Conservation (phyloP, 2,329 filamentous ascomycete species). For the Bipolaris sorokiniana region DNA sequence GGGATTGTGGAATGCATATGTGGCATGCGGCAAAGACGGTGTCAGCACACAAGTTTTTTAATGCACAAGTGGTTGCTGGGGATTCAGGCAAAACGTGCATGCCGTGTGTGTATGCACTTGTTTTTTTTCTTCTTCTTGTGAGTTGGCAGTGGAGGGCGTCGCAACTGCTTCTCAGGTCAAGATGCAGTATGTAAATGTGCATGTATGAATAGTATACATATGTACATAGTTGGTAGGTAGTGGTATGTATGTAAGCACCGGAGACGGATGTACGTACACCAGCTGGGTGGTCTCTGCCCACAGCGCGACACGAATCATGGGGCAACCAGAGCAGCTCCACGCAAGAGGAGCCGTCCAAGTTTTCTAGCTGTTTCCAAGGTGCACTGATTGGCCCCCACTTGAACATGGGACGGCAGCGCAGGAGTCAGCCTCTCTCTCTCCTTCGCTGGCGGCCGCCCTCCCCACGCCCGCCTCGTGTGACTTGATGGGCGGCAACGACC, state of each 20-base stretch:
- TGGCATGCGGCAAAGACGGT: constrained; percentile 5
- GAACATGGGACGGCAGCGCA: constrained; percentile 12
- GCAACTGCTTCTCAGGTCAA: no score
- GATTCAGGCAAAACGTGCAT: constrained; percentile 22
- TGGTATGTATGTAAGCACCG: no score
- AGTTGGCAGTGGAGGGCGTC: not conserved
- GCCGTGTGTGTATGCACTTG: no score
- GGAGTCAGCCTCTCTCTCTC: constrained; percentile 15
- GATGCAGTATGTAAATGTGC: not conserved
- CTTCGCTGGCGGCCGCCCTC: constrained; percentile 25
- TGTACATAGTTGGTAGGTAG: not conserved
- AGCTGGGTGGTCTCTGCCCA: not conserved
- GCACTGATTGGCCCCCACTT: constrained; percentile 38
- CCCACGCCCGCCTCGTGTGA: constrained; percentile 36
- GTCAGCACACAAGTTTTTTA: constrained; percentile 13
- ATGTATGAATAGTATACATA: constrained; percentile 11
- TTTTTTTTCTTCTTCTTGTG: no score
- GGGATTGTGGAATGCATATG: constrained; percentile 18
- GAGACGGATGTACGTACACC: no score
- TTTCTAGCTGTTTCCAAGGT: constrained; percentile 44
- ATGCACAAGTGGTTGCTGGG: constrained; percentile 21
- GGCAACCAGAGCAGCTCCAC: constrained; percentile 16
- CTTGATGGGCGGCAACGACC: not conserved
- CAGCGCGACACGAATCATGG: constrained; percentile 37
- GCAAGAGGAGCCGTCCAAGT: constrained; percentile 26